Conservation (phyloP, 192 early-diverging fungal species). For the Pilaira anomala region DNA sequence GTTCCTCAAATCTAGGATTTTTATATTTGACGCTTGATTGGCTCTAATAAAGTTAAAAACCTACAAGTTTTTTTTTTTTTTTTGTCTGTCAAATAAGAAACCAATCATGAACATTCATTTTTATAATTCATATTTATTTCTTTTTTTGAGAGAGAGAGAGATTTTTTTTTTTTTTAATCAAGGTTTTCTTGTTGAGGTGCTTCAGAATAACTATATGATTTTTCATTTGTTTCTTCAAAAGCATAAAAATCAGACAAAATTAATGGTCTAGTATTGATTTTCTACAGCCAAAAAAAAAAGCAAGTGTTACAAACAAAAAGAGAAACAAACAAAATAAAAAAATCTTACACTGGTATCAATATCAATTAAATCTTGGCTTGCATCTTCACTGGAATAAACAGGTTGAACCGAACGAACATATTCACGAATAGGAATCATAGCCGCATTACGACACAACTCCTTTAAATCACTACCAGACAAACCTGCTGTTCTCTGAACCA, state of each 20-base stretch:
- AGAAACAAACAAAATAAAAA: not conserved
- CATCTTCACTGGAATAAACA: slow-evolving; percentile 13
- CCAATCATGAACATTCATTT: too few relatives aligned
- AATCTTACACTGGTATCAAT: slow-evolving; percentile 24
- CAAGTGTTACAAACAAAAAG: not conserved
- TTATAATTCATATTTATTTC: too few relatives aligned
- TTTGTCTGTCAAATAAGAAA: too few relatives aligned
- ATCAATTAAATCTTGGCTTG: slow-evolving; percentile 28
- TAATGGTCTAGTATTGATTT: slow-evolving; percentile 28
- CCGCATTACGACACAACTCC: slow-evolving; percentile 94
- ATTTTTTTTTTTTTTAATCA: slow-evolving; percentile 10
- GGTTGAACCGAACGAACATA: slow-evolving; percentile 58
- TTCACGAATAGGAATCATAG: slow-evolving; percentile 92
- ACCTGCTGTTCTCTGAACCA: slow-evolving; percentile 74
- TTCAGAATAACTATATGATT: not conserved
- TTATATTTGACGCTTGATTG: too few relatives aligned
- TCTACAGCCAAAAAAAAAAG: slow-evolving; percentile 11
- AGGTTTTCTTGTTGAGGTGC: slow-evolving; percentile 26
- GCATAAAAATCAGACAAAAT: slow-evolving; percentile 28
- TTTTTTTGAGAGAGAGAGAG: too few relatives aligned
- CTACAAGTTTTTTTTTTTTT: too few relatives aligned
- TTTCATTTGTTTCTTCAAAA: slow-evolving; percentile 20
- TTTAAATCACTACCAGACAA: slow-evolving; percentile 95
- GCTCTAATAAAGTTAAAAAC: too few relatives aligned
- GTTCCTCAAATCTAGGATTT: too few relatives aligned